Base-by-base conservation (phyloP, 129 eudicot species). In the Saposhnikovia divaricata region DNA sequence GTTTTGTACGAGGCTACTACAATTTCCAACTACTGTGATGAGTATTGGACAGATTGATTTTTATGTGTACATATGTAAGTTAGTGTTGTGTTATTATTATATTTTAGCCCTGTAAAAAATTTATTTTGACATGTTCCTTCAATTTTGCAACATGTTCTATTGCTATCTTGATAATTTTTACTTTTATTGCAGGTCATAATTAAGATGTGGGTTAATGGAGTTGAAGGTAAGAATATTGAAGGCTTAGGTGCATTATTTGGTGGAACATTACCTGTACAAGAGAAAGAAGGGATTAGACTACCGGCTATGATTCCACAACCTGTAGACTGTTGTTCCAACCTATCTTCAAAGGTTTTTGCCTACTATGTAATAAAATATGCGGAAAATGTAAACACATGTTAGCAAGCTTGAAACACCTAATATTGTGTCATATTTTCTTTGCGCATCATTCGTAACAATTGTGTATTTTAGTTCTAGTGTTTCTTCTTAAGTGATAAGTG, bases 201-300 rank as follows among this genome's bases (percentile, higher is more conserved):
- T 51, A 82, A 82, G 83, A 79, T 69, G 37, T 87, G 91, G 92
- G 75, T 83, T 15, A 76, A 87, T 86, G 93, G 93, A 82, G 79
- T 55, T 81, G 89, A 85, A 83, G 86, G 89, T 66, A 72, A 92
- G 40, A 79, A 86, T 21, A 74, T 90, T 65, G 86, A 80, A 75
- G 97, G 97, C 76, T 78, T 88, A 76, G 82, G 88, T 77, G 97
- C 97, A 28, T 85, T 84, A n/a, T 92, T 92, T 78, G 91, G 97
- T 65, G 83, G 85, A 38, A 23, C 81, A 47, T 80, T 92, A 66
- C 89, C 97, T 44, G 69, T 83, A 46, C 51, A 82, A 5, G 87
- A 85, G 31, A 77, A 85, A 74, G 81, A 77, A 59, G 84, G 61
- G 79, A 82, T 78, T 47, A 90, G 86, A 75, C 84, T 80, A 59